A percentile compares a stretch with the other conserved stretches of the same genome.
phyloP scores from a whole-genome alignment of 495 filamentous ascomycete genomes.

The Astrothelium subdiscretum region DNA sequence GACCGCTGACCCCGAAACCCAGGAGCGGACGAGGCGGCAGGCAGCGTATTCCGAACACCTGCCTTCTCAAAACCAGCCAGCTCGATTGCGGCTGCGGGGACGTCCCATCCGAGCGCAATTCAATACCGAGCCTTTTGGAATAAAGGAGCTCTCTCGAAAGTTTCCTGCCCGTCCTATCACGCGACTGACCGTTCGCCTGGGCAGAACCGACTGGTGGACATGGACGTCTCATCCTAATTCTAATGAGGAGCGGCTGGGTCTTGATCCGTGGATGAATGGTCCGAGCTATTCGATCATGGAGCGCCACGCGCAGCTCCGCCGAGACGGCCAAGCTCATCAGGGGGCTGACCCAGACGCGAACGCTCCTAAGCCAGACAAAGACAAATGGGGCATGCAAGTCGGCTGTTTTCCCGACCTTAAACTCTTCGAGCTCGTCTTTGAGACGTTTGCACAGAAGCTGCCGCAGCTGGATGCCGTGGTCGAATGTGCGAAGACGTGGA shows the following conservation, averaged over 20 bases:
- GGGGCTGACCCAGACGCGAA: not conserved
- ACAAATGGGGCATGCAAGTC: not conserved
- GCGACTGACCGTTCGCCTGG: constrained; percentile 11
- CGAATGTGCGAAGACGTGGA: constrained; percentile 15
- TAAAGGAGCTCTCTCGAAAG: not conserved
- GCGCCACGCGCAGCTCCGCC: not conserved
- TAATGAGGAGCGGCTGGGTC: not conserved
- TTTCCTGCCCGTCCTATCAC: constrained; percentile 9
- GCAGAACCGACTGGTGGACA: constrained; percentile 13
- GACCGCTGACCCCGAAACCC: not conserved
- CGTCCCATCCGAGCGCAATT: not conserved
- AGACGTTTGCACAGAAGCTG: constrained; percentile 12
- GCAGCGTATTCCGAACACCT: not conserved
- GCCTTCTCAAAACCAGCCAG: not conserved
- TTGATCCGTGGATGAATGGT: constrained; percentile 4
- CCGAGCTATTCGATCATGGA: not conserved
- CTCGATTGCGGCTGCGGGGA: not conserved
- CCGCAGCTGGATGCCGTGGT: constrained; percentile 11
- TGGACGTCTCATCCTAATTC: constrained; percentile 4
- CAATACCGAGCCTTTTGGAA: not conserved
- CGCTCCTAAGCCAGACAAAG: not conserved
- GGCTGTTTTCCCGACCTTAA: constrained; percentile 5
- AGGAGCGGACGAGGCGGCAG: not conserved
- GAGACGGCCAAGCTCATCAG: not conserved
- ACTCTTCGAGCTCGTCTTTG: constrained; percentile 7